Base-by-base conservation (phyloP, 441 rosid species). In the Erodium trifolium region DNA sequence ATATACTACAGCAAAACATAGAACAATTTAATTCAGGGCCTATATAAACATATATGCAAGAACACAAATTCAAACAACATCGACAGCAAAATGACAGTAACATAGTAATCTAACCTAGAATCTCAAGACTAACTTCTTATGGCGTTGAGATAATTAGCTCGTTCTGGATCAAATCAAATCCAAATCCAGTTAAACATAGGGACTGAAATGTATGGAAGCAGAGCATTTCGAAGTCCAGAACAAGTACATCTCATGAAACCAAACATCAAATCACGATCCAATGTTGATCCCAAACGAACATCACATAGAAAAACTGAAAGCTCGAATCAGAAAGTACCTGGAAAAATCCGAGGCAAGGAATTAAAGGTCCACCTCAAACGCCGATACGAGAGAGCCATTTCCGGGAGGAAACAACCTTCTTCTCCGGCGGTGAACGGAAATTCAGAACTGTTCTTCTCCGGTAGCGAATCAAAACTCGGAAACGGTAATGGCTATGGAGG, bases 321-420 rank as follows among this genome's bases (percentile, higher is more conserved):
- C 6, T 34, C 5, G 2, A 34, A 16, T 45, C 73, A 7, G 45
- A 6, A 0, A 65, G 68, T 29, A 89, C 95, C 88, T 79, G 84
- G 65, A 67, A n/a, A 34, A 70, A 82, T 74, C 13, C 73, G 78
- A 14, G 88, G 82, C 76, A 77, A 69, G 69, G 77, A 66, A 53
- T 72, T 76, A 10, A 83, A 76, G 63, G 81, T 35, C 78, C 73
- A 80, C 59, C 75, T 84, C 73, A 82, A 55, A 8, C 67, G 72
- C 53, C 80, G 77, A 49, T 70, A 70, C 74, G 78, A 70, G 41
- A 34, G 66, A 49, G 70, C 81, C 92, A 90, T 90, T 73, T 35
- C 63, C 69, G 12, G 5, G 64, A 67, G 68, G 16, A 23, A 3
- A 10, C 7, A 11, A 19, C 0, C 16, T 63, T 63, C 39, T 13